Conservation (phyloP, 2,329 filamentous ascomycete genomes). For the Neocatenulostroma microsporum region DNA sequence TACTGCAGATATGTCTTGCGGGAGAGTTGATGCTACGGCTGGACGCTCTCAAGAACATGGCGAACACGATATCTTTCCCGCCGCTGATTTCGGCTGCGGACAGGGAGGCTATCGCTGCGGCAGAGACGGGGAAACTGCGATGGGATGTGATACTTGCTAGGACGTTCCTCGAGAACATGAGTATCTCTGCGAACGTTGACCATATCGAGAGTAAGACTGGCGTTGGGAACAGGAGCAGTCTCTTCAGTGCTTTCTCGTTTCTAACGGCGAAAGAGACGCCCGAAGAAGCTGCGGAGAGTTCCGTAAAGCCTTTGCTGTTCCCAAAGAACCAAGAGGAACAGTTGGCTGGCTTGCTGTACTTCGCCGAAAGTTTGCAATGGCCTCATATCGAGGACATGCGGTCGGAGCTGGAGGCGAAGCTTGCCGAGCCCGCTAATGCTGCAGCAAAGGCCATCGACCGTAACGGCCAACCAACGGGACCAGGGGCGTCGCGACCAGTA, state of each 20-base stretch:
- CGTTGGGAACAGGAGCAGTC: constrained; percentile 14
- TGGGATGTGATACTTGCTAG: constrained; percentile 50
- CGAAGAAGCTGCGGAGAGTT: constrained; percentile 6
- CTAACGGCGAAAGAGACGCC: constrained; percentile 17
- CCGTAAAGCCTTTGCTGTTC: constrained; percentile 22
- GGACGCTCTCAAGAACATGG: constrained; percentile 24
- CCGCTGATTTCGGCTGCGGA: too few species aligned
- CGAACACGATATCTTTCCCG: constrained; percentile 22
- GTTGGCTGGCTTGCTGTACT: constrained; percentile 43
- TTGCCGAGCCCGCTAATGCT: not conserved
- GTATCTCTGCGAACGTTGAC: constrained; percentile 22
- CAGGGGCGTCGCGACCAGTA: constrained; percentile 1
- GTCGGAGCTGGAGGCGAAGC: constrained; percentile 1
- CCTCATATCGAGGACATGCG: constrained; percentile 28
- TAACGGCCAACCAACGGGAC: not conserved
- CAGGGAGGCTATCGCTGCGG: constrained; percentile 40
- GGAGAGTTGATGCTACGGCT: constrained; percentile 49
- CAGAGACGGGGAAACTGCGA: constrained; percentile 41
- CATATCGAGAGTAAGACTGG: constrained; percentile 1
- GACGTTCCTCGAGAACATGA: constrained; percentile 46
- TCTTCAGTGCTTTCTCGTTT: constrained; percentile 21
- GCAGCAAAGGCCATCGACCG: not conserved
- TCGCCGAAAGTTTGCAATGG: constrained; percentile 46
- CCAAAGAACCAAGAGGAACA: constrained; percentile 36
- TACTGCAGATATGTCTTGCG: constrained; percentile 48